A percentile compares a stretch with the other conserved stretches of the same genome.
Evolutionary conservation across 352 stramenopile species (phyloP).

Genomic region (Globisporangium orthogonon): DNA sequence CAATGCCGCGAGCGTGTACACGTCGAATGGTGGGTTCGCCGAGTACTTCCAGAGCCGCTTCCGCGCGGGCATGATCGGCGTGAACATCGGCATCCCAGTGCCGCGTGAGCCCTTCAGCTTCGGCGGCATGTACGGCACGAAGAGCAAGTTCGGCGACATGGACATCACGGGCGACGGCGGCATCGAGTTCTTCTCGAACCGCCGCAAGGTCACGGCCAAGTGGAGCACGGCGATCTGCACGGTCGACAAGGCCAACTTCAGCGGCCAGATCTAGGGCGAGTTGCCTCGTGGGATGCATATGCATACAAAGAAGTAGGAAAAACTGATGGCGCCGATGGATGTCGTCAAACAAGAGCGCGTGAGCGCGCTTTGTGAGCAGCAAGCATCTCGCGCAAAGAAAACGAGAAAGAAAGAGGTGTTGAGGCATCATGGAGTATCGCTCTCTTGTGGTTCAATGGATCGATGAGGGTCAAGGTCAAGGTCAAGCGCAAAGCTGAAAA

Average conservation of each 20-base stretch:
- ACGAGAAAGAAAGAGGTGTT: no score
- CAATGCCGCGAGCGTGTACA: constrained; percentile 97
- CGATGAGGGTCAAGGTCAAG: no score
- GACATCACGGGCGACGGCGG: constrained; percentile 97
- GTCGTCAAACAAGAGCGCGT: no score
- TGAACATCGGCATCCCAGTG: constrained; percentile 96
- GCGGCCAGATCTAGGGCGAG: constrained; percentile 37
- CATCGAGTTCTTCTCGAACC: constrained; percentile 97
- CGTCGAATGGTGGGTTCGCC: constrained; percentile 88
- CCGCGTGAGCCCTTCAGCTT: constrained; percentile 96
- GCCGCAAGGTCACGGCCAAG: constrained; percentile 96
- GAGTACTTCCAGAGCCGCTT: constrained; percentile 94
- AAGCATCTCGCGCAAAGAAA: no score
- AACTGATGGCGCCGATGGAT: no score
- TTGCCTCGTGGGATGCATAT: no score
- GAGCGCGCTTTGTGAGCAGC: no score
- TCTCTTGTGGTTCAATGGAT: no score
- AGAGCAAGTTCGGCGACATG: constrained; percentile 97
- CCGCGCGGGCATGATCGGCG: constrained; percentile 91
- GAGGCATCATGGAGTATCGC: no score
- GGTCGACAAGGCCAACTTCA: constrained; percentile 65
- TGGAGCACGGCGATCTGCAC: constrained; percentile 69
- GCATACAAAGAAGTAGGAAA: no score
- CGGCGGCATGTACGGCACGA: constrained; percentile 94
- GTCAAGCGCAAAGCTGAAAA: no score